These are phyloP conservation scores for Phytophthora colocasiae DNA, from an alignment of 352 stramenopile species.

Conservation along the genomic window DNA sequence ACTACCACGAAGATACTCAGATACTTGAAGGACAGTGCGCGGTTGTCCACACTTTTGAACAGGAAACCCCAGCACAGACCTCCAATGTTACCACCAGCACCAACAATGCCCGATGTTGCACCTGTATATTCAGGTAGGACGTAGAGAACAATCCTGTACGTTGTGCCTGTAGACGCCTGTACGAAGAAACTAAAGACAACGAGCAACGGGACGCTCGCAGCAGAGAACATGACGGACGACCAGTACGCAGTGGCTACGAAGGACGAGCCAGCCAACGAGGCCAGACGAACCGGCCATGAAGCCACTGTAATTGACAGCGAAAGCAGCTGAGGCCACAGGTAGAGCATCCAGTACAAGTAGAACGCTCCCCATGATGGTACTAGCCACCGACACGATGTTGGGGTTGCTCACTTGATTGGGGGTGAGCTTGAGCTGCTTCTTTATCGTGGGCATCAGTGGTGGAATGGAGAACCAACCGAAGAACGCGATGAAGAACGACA, in stretches of 20 bases:
- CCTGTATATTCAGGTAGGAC: conserved; percentile 42
- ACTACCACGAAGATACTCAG: conserved; percentile 40
- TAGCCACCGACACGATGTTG: conserved; percentile 89
- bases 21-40: conserved; percentile 42
- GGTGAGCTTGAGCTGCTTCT: conserved; percentile 60
- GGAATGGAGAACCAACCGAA: conserved; percentile 94
- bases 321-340: conserved; percentile 76
- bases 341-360: conserved; percentile 85
- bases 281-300: conserved; percentile 88
- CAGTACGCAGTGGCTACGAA: conserved; percentile 96
- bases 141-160: conserved; percentile 62
- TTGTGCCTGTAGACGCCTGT: conserved; percentile 42
- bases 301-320: conserved; percentile 73
- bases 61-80: conserved; percentile 51
- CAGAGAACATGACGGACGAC: conserved; percentile 93
- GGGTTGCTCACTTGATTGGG: conserved; percentile 88
- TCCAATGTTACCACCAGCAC: conserved; percentile 51
- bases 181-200: conserved; percentile 89
- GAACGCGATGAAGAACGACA: conserved; percentile 95
- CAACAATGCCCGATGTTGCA: conserved; percentile 48
- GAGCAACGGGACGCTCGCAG: conserved; percentile 72
- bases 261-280: conserved; percentile 89
- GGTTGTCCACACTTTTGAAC: conserved; percentile 42
- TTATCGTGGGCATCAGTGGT: conserved; percentile 32
- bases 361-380: conserved; percentile 87